These are phyloP conservation scores for Podospora bellae-mahoneyi DNA, from an alignment of 495 filamentous ascomycete genomes.

Conservation along the genomic window DNA sequence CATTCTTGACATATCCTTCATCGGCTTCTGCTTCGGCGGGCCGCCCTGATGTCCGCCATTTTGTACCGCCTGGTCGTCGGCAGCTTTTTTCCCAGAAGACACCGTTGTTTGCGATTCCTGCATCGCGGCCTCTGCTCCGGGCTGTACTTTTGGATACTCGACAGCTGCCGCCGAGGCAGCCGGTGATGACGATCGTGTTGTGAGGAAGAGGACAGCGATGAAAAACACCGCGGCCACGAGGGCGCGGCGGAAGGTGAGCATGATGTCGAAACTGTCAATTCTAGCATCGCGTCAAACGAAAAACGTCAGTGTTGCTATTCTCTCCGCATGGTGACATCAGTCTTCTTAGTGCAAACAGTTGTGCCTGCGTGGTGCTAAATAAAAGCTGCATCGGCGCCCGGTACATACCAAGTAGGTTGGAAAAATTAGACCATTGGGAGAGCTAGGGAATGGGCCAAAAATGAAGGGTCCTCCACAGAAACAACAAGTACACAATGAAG, in stretches of 20 bases:
- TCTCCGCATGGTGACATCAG: slow-evolving; percentile 3
- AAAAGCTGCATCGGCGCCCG: slow-evolving; percentile 1
- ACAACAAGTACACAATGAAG: neutral
- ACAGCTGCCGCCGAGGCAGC: slow-evolving; percentile 22
- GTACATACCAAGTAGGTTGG: neutral
- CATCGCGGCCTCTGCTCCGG: slow-evolving; percentile 22
- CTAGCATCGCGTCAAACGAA: slow-evolving; percentile 6
- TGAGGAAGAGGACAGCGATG: slow-evolving; percentile 66
- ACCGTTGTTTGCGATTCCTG: slow-evolving; percentile 26
- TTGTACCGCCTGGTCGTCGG: slow-evolving; percentile 18
- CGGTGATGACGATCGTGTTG: slow-evolving; percentile 53
- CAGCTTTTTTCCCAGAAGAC: slow-evolving; percentile 16
- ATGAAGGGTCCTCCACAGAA: neutral
- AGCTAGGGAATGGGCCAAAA: neutral
- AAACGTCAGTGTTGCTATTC: slow-evolving; percentile 7
- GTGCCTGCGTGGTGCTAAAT: neutral
- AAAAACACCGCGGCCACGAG: slow-evolving; percentile 65
- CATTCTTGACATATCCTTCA: slow-evolving; percentile 55
- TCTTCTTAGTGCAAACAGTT: neutral
- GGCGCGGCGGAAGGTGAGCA: slow-evolving; percentile 69
- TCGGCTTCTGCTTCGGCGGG: slow-evolving; percentile 37
- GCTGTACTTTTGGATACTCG: slow-evolving; percentile 27
- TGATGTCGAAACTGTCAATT: slow-evolving; percentile 20
- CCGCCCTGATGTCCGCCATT: slow-evolving; percentile 25
- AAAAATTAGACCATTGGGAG: neutral